Percentiles rank a stretch among this genome's conserved stretches.
Evolutionary conservation across 805 yeast genomes (phyloP).

Genomic region (Metschnikowia shivogae): DNA sequence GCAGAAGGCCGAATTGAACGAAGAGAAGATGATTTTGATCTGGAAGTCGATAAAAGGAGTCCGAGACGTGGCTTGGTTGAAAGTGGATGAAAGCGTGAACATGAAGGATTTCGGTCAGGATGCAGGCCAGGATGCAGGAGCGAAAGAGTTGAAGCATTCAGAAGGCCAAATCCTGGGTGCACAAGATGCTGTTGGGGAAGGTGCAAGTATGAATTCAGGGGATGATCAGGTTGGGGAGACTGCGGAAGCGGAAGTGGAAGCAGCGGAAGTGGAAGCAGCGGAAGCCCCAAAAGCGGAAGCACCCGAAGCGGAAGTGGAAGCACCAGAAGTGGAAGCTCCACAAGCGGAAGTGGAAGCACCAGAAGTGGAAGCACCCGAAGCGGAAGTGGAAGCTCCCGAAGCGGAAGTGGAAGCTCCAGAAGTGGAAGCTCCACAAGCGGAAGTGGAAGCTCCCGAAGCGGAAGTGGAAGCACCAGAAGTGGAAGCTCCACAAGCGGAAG

Average conservation of each 20-base stretch:
- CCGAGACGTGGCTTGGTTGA: slow-evolving; percentile 10
- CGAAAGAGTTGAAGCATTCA: background rate
- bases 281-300: background rate
- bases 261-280: slow-evolving; percentile 4
- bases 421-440: no score
- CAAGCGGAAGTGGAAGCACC: background rate
- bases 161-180: background rate
- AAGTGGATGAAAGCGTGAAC: slow-evolving; percentile 3
- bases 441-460: background rate
- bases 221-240: no score
- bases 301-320: no score
- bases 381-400: no score
- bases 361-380: background rate
- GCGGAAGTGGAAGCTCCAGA: no score
- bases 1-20: slow-evolving; percentile 16
- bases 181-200: background rate
- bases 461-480: background rate
- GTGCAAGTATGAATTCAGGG: no score
- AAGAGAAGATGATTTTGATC: slow-evolving; percentile 24
- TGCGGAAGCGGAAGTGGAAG: background rate
- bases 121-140: background rate
- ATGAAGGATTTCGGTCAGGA: slow-evolving; percentile 8
- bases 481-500: background rate
- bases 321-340: no score
- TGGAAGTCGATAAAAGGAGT: slow-evolving; percentile 31